Base-by-base conservation (phyloP, 2,329 filamentous ascomycete species). In the Dactylellina haptotyla region DNA sequence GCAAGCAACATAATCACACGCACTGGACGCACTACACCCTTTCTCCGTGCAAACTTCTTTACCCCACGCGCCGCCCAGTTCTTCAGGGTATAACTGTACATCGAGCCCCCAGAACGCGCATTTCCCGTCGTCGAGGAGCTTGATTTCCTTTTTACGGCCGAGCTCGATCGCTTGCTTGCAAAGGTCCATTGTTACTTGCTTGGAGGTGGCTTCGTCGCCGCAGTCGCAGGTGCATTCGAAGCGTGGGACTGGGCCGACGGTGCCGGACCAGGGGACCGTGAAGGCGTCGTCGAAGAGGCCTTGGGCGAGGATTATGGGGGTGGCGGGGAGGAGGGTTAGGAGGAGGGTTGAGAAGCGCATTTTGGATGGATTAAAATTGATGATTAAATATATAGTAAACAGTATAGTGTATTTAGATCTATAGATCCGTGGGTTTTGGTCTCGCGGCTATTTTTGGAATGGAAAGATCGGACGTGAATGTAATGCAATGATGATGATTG, bases 181-280 rank as follows among this genome's bases (percentile, higher is more conserved):
- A 39, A 73, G 45, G 4, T 65, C 69, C 5, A 9, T 32, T n/a
- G 69, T 65, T 48, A 65, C 30, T 20, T 46, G 16, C 8, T 51
- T 61, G 9, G 69, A 61, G 30, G 54, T 30, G n/a, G 32, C 37
- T 4, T 54, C 41, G 5, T 58, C 56, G 8, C 43, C 58, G 30
- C 69, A 73, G 45, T 73, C 59, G 39, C 69, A 73, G 45, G 39
- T 39, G 54, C 69, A 73, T 50, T 73, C 69, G 46, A 73, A 66
- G 18, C 69, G 69, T 0, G 69, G 69, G 18, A 73, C 48, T 16
- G 56, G 41, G 23, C 69, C 69, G 39, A 57, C 37, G 3, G 48
- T n/a, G 3, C 59, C 69, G 1, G 10, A 34, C 69, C 69, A 73
- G 2, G 61, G 53, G 46, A 41, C 14, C 12, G 37, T 53, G 34